Evolutionary conservation across 257 asterid species (phyloP).

Genomic region (Linaria vulgaris): DNA sequence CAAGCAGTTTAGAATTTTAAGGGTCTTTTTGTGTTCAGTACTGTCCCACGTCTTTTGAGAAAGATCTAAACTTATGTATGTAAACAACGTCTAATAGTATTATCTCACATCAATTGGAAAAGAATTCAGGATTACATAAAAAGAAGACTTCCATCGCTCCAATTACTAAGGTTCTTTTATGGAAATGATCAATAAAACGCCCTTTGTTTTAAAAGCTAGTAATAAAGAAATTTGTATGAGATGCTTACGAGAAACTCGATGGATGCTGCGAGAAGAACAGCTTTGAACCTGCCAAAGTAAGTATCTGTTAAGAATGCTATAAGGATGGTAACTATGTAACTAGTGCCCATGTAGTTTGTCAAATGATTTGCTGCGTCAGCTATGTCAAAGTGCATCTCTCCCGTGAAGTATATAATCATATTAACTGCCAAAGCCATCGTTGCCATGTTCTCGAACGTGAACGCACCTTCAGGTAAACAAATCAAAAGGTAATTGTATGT

Average conservation of each 20-base stretch:
- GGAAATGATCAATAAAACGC: neutral
- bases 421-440: slow-evolving; percentile 46
- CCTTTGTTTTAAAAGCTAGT: too few species aligned
- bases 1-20: neutral
- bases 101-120: too few species aligned
- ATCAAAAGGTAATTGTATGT: neutral
- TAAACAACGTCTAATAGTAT: too few species aligned
- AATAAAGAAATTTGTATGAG: neutral
- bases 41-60: neutral
- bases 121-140: too few species aligned
- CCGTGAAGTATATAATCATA: slow-evolving; percentile 51
- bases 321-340: slow-evolving; percentile 54
- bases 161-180: too few species aligned
- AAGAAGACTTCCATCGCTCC: too few species aligned
- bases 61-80: neutral
- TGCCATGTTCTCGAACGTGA: slow-evolving; percentile 52
- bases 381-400: slow-evolving; percentile 53
- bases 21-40: neutral
- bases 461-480: slow-evolving; percentile 35
- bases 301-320: slow-evolving; percentile 63
- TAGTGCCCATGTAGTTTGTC: slow-evolving; percentile 56
- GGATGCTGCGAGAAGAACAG: slow-evolving; percentile 39
- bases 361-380: slow-evolving; percentile 63
- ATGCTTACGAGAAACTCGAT: slow-evolving; percentile 51
- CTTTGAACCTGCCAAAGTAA: slow-evolving; percentile 52